Base-by-base conservation (phyloP, 176 grass and related monocot genomes). In the Miscanthus lutarioriparius region DNA sequence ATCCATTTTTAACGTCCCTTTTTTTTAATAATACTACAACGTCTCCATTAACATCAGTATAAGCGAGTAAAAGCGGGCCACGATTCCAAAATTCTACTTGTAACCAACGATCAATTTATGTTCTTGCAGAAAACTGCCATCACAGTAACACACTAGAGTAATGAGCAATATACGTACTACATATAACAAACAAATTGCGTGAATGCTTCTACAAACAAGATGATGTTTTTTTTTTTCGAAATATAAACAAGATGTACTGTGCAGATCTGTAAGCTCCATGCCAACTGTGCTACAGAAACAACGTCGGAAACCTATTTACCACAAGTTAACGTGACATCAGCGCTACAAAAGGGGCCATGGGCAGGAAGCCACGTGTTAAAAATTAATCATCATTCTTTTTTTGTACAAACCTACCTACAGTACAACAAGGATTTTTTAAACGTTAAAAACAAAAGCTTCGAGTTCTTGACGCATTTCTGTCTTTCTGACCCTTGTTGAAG, bases 401-500 rank as follows among this genome's bases (percentile, higher is more conserved):
- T n/a, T 25, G 62, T 54, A 79, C 25, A 75, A 75, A 82, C 25
- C 56, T 61, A 64, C 26, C 37, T 87, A 84, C 23, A 74, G 83
- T 88, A 86, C 86, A 86, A 83, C 73, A 86, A 22, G 47, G 64
- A 86, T 54, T 75, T 56, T 56, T 74, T 62, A 80, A 65, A 62
- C 53, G 71, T 9, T 58, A 58, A n/a, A 86, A 89, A 58, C 83
- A 92, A 43, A 86, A 86, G 54, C 84, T 81, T 53, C 91, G 84
- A 70, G 37, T 86, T 85, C 84, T 93, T 3, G 71, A 70, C 1
- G 23, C 67, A 81, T 87, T 90, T 37, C 79, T 76, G 47, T 87
- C 86, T 82, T 84, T 91, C 64, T 88, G 82, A 15, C 94, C 91
- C 79, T 91, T 93, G 73, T 84, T 47, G 54, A 96, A 96, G 47